Conservation (phyloP, 352 stramenopile species). For the Phytophthora pinifolia region DNA sequence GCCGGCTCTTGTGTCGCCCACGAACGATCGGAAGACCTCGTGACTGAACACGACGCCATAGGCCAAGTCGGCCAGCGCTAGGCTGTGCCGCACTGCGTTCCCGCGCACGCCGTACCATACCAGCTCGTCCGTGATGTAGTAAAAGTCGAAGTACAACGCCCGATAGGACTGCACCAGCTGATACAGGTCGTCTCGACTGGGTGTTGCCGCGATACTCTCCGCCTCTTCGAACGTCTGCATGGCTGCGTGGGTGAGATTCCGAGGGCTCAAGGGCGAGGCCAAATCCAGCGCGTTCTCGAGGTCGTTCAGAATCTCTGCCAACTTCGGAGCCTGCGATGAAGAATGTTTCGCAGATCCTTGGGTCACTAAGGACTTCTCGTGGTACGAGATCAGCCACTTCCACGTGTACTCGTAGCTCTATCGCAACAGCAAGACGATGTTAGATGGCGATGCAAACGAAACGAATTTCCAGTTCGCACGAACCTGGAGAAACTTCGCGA, state of each 20-base stretch:
- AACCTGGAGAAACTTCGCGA: slow-evolving; percentile 88
- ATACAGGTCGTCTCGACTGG: slow-evolving; percentile 47
- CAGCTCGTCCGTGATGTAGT: slow-evolving; percentile 90
- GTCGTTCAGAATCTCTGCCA: slow-evolving; percentile 58
- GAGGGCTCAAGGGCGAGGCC: slow-evolving; percentile 68
- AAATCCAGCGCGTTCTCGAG: slow-evolving; percentile 66
- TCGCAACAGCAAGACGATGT: background rate
- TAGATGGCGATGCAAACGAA: slow-evolving; percentile 5
- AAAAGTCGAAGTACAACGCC: slow-evolving; percentile 89
- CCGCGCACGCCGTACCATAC: slow-evolving; percentile 87
- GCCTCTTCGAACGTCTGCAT: slow-evolving; percentile 44
- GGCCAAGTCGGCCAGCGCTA: slow-evolving; percentile 79
- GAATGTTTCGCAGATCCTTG: slow-evolving; percentile 31
- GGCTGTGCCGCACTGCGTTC: slow-evolving; percentile 78
- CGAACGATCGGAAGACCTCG: slow-evolving; percentile 78
- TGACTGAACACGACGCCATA: slow-evolving; percentile 88
- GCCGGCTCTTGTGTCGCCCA: slow-evolving; percentile 28
- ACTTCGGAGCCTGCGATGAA: slow-evolving; percentile 24
- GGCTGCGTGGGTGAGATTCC: slow-evolving; percentile 35
- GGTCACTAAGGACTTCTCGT: slow-evolving; percentile 35
- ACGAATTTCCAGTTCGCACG: background rate
- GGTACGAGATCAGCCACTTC: slow-evolving; percentile 72
- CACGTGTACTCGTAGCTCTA: slow-evolving; percentile 83
- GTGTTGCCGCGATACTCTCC: slow-evolving; percentile 13
- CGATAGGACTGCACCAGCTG: slow-evolving; percentile 79